phyloP scores from a whole-genome alignment of 2,329 filamentous ascomycete genomes.

The Colletotrichum noveboracense region DNA sequence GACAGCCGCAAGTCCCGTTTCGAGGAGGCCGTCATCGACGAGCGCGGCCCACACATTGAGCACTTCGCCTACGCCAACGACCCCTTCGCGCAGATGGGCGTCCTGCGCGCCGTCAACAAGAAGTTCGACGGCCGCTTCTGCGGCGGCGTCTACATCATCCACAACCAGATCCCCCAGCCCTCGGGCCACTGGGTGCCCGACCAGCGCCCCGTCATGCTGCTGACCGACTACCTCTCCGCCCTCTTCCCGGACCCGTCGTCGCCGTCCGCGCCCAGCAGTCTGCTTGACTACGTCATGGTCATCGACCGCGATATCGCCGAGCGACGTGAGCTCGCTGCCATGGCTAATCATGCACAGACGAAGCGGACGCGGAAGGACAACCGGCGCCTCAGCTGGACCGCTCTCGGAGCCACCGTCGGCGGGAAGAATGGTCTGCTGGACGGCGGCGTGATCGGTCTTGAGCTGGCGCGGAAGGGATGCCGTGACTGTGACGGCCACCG shows the following conservation, averaged over 20 bases:
- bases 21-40: conserved; percentile 21
- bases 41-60: conserved; percentile 35
- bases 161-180: conserved; percentile 18
- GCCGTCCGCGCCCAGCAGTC: conserved; percentile 21
- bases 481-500: conserved; percentile 35
- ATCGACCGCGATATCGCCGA: conserved; percentile 46
- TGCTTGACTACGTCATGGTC: conserved; percentile 37
- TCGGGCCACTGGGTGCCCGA: conserved; percentile 1
- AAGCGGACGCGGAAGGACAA: conserved; percentile 26
- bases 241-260: conserved; percentile 36
- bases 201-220: conserved; percentile 20
- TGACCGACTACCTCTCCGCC: conserved; percentile 41
- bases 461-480: conserved; percentile 37
- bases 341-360: conserved; percentile 34
- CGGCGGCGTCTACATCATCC: conserved; percentile 43
- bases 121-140: conserved; percentile 41
- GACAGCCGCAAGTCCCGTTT: conserved; percentile 23
- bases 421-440: conserved; percentile 33
- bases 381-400: conserved; percentile 46
- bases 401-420: conserved; percentile 37
- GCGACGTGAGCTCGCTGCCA: conserved; percentile 45
- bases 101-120: conserved; percentile 38
- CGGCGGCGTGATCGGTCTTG: conserved; percentile 37
- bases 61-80: conserved; percentile 41
- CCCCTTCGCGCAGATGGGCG: conserved; percentile 42